Evolutionary conservation across 768 basidiomycete genomes (phyloP).

Genomic region (Sporobolomyces phaffii): DNA sequence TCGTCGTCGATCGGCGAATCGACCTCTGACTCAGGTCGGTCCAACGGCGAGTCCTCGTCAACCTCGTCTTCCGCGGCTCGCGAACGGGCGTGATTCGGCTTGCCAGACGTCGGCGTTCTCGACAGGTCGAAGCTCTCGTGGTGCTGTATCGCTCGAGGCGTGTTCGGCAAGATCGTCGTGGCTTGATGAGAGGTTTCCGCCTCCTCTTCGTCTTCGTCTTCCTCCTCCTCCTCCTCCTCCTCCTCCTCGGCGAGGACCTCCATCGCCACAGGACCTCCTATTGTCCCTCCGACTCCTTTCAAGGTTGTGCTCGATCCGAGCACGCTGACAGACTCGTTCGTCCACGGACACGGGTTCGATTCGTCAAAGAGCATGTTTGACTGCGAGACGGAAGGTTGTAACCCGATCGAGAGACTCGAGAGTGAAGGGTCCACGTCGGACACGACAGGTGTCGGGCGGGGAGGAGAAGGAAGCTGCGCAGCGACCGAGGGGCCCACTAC

Average conservation of each 20-base stretch:
- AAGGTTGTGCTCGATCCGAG: neutral
- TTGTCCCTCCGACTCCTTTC: neutral
- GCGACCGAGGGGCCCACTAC: too few relatives aligned
- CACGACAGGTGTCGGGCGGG: too few relatives aligned
- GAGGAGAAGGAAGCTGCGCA: too few relatives aligned
- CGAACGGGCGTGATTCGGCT: too few relatives aligned
- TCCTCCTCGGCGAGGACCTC: neutral
- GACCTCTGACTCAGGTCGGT: too few relatives aligned
- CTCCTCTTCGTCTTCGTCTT: neutral
- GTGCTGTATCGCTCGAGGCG: too few relatives aligned
- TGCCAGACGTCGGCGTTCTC: neutral
- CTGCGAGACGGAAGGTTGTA: neutral
- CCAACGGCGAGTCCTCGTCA: too few relatives aligned
- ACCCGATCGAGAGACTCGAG: neutral
- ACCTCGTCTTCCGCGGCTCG: too few relatives aligned
- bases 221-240: neutral
- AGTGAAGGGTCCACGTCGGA: neutral
- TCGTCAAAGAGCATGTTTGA: conserved; percentile 18
- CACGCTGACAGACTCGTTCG: neutral
- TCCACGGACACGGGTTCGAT: conserved; percentile 17
- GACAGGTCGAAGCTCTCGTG: neutral
- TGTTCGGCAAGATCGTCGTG: neutral
- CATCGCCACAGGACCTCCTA: neutral
- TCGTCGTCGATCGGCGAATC: too few relatives aligned
- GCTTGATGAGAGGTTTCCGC: too few relatives aligned